Conservation (phyloP, 805 yeast genomes). For the Candida michaelii region DNA sequence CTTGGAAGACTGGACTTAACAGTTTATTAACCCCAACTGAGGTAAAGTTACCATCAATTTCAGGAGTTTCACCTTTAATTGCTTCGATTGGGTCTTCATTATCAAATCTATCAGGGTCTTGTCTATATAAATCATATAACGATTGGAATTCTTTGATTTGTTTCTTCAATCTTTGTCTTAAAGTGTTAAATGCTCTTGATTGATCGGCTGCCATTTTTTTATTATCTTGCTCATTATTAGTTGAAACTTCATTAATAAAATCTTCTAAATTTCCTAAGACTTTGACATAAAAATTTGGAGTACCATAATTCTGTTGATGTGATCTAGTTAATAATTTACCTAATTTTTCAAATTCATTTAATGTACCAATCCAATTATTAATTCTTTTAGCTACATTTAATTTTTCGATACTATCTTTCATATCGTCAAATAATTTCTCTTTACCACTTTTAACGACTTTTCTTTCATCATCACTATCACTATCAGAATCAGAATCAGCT, state of each 20-base stretch:
- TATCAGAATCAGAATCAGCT: conserved; percentile 40
- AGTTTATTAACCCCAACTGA: conserved; percentile 38
- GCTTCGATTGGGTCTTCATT: conserved; percentile 45
- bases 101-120: conserved; percentile 74
- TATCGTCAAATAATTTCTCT: conserved; percentile 88
- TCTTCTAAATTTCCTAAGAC: conserved; percentile 73
- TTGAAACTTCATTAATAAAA: conserved; percentile 51
- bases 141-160: conserved; percentile 66
- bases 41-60: conserved; percentile 27
- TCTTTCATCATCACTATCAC: conserved; percentile 72
- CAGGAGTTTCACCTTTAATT: conserved; percentile 16
- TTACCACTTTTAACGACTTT: conserved; percentile 90
- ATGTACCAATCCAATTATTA: conserved; percentile 77
- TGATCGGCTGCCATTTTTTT: conserved; percentile 77
- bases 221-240: conserved; percentile 50
- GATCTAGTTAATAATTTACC: conserved; percentile 65
- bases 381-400: conserved; percentile 68
- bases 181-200: conserved; percentile 82
- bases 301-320: conserved; percentile 70
- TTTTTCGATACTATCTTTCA: conserved; percentile 62
- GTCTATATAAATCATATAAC: conserved; percentile 58
- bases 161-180: conserved; percentile 86
- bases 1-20: conserved; percentile 59
- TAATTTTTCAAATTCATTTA: conserved; percentile 76
- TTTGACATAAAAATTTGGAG: conserved; percentile 71